Percentiles rank a stretch among this genome's conserved stretches.
phyloP scores from a whole-genome alignment of 345 rosid genomes.

The Aegle marmelos region DNA sequence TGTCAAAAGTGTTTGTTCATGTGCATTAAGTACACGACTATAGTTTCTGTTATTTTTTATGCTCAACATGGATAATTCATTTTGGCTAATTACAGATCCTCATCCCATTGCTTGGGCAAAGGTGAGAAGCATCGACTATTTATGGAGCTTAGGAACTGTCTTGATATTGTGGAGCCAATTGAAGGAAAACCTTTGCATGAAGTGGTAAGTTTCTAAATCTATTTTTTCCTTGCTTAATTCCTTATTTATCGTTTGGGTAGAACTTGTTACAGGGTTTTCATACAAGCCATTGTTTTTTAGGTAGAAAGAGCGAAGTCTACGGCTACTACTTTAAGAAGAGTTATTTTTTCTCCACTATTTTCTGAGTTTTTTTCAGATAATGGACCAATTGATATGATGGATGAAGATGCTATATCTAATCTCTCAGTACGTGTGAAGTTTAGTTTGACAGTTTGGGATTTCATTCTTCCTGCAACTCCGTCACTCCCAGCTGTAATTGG shows the following conservation, averaged over 20 bases:
- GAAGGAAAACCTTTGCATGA: slow-evolving; percentile 72
- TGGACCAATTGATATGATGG: slow-evolving; percentile 81
- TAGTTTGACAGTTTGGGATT: slow-evolving; percentile 92
- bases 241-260: background rate
- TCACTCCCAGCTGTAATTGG: slow-evolving; percentile 98
- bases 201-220: slow-evolving; percentile 47
- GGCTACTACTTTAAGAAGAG: slow-evolving; percentile 73
- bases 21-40: background rate
- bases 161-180: slow-evolving; percentile 64
- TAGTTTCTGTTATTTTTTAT: background rate
- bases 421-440: slow-evolving; percentile 77
- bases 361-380: slow-evolving; percentile 78
- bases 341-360: slow-evolving; percentile 79
- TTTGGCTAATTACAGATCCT: slow-evolving; percentile 36
- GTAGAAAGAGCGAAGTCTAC: slow-evolving; percentile 81
- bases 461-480: slow-evolving; percentile 80
- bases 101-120: slow-evolving; percentile 44
- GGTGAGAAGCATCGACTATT: slow-evolving; percentile 64
- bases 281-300: slow-evolving; percentile 45
- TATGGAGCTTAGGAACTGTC: slow-evolving; percentile 62
- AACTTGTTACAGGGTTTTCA: slow-evolving; percentile 24
- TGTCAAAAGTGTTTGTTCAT: background rate
- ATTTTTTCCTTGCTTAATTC: background rate
- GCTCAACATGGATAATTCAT: slow-evolving; percentile 3
- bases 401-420: slow-evolving; percentile 87